Base-by-base conservation (phyloP, 169 alveolate species). In the Eimeria acervulina region DNA sequence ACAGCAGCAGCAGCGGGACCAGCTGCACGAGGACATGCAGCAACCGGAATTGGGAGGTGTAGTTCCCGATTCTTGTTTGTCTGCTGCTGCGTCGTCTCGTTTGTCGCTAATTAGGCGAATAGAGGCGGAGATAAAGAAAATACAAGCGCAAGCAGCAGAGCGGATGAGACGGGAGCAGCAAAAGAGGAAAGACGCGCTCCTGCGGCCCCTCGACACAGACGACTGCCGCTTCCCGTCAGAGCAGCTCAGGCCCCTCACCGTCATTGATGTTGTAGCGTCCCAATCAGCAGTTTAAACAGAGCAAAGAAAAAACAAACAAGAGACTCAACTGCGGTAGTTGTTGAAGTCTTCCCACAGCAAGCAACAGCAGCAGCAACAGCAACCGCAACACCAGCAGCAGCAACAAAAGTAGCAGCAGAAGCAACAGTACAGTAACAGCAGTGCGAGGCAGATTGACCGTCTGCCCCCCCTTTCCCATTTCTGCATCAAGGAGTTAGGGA, bases 191-290 rank as follows among this genome's bases (percentile, higher is more conserved):
- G 42, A 10, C 44, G 26, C 33, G 44, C 90, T 81, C 51, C 90
- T 81, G 72, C 68, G 5, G 66, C 72, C 90, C 40, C 70, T 81
- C 33, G 12, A 40, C 31, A n/a, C 5, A 13, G 6, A 28, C 47
- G 3, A 7, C 42, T 7, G 70, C 70, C 66, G 72, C 26, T 51
- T 42, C 68, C 90, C 90, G 7, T 26, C 38, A 23, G 90, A 51
- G 70, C 66, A 36, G 38, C 90, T 47, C 10, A 47, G 90, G 44
- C 70, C 90, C n/a, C 68, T 81, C n/a, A 63, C 51, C 21, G 90
- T 28, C 40, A 8, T 12, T 44, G 90, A 31, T 76, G 87, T n/a
- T 59, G 68, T n/a, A 17, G 68, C 68, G 8, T 7, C 28, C n/a
- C 52, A 76, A 76, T 28, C 52, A 36, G 47, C 44, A 70, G 44